Percentiles rank a stretch among this genome's conserved stretches.
Evolutionary conservation across 148 eudicot genomes (phyloP).

Genomic region (Fallopia convolvulus): DNA sequence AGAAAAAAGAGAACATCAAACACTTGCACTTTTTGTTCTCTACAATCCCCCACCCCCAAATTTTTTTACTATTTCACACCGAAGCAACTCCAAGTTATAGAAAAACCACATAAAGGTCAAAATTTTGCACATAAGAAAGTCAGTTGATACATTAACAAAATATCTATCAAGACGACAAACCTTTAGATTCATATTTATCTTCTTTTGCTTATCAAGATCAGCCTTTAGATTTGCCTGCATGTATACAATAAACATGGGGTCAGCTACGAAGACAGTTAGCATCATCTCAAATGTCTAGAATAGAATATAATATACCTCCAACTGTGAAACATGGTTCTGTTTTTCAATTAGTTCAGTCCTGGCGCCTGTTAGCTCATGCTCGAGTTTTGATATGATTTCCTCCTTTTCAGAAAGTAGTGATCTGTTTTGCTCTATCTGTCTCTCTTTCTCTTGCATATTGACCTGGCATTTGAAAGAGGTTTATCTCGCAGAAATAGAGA

Average conservation of each 20-base stretch:
- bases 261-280: neutral
- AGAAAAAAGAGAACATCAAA: neutral
- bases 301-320: constrained; percentile 31
- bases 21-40: neutral
- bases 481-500: neutral
- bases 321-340: constrained; percentile 40
- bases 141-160: neutral
- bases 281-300: neutral
- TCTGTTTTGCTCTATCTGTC: constrained; percentile 44
- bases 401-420: constrained; percentile 49
- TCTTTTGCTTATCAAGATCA: constrained; percentile 55
- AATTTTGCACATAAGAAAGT: neutral
- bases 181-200: constrained; percentile 21
- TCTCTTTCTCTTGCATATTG: constrained; percentile 53
- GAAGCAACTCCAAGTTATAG: neutral
- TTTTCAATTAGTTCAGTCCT: constrained; percentile 46
- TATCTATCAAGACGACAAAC: constrained; percentile 9
- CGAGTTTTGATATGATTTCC: constrained; percentile 40
- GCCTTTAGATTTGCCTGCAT: constrained; percentile 42
- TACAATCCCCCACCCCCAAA: neutral
- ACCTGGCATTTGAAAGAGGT: constrained; percentile 12
- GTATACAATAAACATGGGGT: neutral
- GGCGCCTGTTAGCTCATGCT: constrained; percentile 54
- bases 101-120: neutral
- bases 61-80: neutral